Evolutionary conservation across 2,329 filamentous ascomycete species (phyloP).

Genomic region (Aspergillus pseudotamarii): DNA sequence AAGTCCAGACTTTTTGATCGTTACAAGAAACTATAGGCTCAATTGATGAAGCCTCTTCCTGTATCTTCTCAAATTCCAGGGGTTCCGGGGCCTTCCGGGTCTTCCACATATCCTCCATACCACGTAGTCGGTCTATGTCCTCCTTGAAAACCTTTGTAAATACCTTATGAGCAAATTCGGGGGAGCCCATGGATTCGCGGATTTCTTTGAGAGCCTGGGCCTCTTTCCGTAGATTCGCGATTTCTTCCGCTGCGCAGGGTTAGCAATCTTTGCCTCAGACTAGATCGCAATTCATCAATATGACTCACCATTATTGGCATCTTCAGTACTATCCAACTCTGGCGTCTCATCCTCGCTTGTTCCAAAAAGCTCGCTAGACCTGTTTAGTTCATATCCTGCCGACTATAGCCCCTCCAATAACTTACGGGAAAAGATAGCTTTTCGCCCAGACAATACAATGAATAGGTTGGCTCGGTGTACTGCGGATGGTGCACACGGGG

Average conservation of each 20-base stretch:
- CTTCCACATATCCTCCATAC: slow-evolving; percentile 98
- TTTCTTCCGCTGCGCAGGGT: slow-evolving; percentile 65
- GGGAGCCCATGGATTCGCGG: slow-evolving; percentile 75
- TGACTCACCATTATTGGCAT: slow-evolving; percentile 72
- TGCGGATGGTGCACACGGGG: slow-evolving; percentile 95
- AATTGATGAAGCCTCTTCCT: slow-evolving; percentile 55
- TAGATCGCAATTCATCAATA: background rate
- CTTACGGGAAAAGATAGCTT: slow-evolving; percentile 82
- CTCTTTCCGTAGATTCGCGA: slow-evolving; percentile 83
- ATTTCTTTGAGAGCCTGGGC: slow-evolving; percentile 82
- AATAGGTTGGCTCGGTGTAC: slow-evolving; percentile 92
- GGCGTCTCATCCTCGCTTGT: slow-evolving; percentile 82
- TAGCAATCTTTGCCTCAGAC: slow-evolving; percentile 15
- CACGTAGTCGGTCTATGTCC: slow-evolving; percentile 78
- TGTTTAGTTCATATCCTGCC: slow-evolving; percentile 27
- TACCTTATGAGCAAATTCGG: slow-evolving; percentile 74
- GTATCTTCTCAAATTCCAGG: slow-evolving; percentile 68
- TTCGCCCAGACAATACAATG: slow-evolving; percentile 99
- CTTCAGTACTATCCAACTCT: slow-evolving; percentile 76
- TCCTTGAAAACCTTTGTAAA: slow-evolving; percentile 92
- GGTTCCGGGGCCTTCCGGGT: slow-evolving; percentile 72
- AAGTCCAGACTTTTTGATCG: slow-evolving; percentile 78
- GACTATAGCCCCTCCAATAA: background rate
- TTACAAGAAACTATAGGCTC: slow-evolving; percentile 59
- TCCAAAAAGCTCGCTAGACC: slow-evolving; percentile 77